phyloP scores from a whole-genome alignment of 306 rosid species.

The Trifolium pratense region DNA sequence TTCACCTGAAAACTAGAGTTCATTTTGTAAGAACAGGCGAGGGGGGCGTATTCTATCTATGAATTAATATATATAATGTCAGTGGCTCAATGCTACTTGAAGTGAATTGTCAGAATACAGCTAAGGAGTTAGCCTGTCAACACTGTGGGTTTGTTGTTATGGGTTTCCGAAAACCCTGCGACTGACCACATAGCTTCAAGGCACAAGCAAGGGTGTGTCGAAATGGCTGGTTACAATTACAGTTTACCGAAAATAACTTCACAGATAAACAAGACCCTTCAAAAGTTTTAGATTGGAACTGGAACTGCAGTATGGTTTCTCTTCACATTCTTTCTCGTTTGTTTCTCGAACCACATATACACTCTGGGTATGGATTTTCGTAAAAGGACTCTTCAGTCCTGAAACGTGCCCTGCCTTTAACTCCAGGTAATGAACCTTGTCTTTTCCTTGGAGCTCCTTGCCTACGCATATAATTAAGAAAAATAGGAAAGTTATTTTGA shows the following conservation, averaged over 20 bases:
- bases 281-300: constrained; percentile 31
- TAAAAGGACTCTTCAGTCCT: constrained; percentile 88
- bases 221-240: constrained; percentile 40
- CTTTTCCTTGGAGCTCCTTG: constrained; percentile 92
- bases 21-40: neutral
- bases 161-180: neutral
- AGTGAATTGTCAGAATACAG: constrained; percentile 17
- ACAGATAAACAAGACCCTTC: constrained; percentile 25
- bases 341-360: constrained; percentile 71
- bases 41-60: neutral
- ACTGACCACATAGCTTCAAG: constrained; percentile 30
- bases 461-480: constrained; percentile 50
- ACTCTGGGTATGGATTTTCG: constrained; percentile 91
- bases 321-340: constrained; percentile 45
- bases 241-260: constrained; percentile 27
- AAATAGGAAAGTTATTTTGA: constrained; percentile 32
- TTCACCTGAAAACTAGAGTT: constrained; percentile 20
- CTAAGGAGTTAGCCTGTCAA: constrained; percentile 10
- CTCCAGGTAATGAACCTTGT: constrained; percentile 64
- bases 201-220: constrained; percentile 10
- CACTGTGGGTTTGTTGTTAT: constrained; percentile 5
- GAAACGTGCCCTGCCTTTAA: constrained; percentile 82
- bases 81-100: constrained; percentile 2
- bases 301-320: constrained; percentile 35
- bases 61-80: neutral